phyloP scores from a whole-genome alignment of 2,329 filamentous ascomycete species.

The Alternaria panax region DNA sequence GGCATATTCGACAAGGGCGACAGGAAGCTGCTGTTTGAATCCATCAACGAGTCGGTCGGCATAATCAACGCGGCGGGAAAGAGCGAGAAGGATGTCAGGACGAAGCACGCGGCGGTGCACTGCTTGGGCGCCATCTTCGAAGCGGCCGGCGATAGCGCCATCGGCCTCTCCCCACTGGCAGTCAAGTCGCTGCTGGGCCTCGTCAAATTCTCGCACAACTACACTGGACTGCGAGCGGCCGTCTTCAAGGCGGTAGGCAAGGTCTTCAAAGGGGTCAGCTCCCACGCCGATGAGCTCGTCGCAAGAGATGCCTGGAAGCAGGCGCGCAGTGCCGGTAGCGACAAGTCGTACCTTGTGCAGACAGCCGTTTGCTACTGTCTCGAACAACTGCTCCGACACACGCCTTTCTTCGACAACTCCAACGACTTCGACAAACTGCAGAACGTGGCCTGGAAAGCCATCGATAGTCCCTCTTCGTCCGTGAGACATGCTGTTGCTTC shows the following conservation, averaged over 20 bases:
- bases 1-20: constrained; percentile 86
- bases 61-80: constrained; percentile 76
- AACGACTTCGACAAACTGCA: constrained; percentile 91
- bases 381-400: constrained; percentile 73
- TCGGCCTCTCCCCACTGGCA: constrained; percentile 78
- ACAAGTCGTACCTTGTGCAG: constrained; percentile 85
- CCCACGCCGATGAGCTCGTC: constrained; percentile 80
- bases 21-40: constrained; percentile 90
- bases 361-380: constrained; percentile 81
- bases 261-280: constrained; percentile 75
- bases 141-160: constrained; percentile 91
- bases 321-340: constrained; percentile 76
- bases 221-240: constrained; percentile 82
- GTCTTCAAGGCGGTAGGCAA: constrained; percentile 78
- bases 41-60: constrained; percentile 83
- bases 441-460: constrained; percentile 80
- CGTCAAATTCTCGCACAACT: constrained; percentile 77
- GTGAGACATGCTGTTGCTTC: constrained; percentile 88
- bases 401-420: constrained; percentile 84
- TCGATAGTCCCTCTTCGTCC: constrained; percentile 76
- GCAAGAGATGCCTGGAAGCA: constrained; percentile 96
- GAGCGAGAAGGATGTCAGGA: constrained; percentile 76
- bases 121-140: constrained; percentile 90
- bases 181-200: constrained; percentile 77
- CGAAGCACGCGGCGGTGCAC: constrained; percentile 85